Base-by-base conservation (phyloP, 768 basidiomycete genomes). In the Kockovaella imperatae region DNA sequence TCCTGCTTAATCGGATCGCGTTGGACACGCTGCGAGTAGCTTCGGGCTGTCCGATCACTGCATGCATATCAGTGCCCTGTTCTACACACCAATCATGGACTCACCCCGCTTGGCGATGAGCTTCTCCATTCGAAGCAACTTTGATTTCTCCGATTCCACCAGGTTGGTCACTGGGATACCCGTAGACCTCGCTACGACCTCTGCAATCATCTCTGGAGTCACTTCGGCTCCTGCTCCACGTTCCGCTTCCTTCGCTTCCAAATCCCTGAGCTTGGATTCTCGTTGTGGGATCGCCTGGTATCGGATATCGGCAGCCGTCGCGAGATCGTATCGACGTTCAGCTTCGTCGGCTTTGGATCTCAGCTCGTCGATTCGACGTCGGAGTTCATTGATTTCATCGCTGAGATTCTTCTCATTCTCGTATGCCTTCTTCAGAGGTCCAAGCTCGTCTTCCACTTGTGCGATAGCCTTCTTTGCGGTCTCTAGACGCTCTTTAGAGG, bases 231-330 rank as follows among this genome's bases (percentile, higher is more conserved):
- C 64, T 8, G 60, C 54, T 30, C 40, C 40, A 10, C 70, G 62
- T 40, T 71, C 60, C 7, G 81, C 57, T 67, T 89, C 89, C 68
- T 79, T 82, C 24, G 79, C 77, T 72, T 91, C 75, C 42, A 77
- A 65, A 31, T 60, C 54, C 26, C 60, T 59, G 28, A 78, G 67
- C 26, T 72, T 69, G 35, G 74, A 67, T 60, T 87, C 82, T 15
- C 90, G 76, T 57, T 95, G 89, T 15, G 95, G 93, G 31, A 97
- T 78, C 5, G 90, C 88, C 63, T 86, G 89, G 72, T 87, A 95
- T 40, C 84, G 81, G 50, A 96, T 76, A 68, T 96, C 91, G 56
- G 40, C 72, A 49, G 56, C 53, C n/a, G 63, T 60, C 35, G 70
- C 71, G 7, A 75, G 64, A 52, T 75, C 81, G 55, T 77, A 83